Conservation (phyloP, 805 yeast genomes). For the Metschnikowia anglica region DNA sequence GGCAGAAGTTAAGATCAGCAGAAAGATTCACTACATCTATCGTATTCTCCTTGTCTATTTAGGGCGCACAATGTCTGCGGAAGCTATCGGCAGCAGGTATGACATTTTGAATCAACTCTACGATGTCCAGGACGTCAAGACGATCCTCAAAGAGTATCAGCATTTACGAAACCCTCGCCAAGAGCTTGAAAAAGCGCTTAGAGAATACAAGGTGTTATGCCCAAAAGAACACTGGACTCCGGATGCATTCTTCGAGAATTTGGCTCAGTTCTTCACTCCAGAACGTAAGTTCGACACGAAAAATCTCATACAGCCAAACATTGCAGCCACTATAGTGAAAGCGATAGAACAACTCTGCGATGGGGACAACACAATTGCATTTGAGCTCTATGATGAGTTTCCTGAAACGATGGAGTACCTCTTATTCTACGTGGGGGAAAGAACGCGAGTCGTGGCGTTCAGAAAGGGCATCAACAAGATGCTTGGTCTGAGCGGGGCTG, state of each 20-base stretch:
- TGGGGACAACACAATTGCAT: conserved; percentile 23
- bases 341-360: conserved; percentile 21
- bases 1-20: conserved; percentile 25
- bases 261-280: conserved; percentile 34
- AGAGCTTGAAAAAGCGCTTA: conserved; percentile 20
- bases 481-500: conserved; percentile 8
- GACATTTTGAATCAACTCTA: conserved; percentile 29
- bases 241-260: conserved; percentile 20
- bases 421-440: conserved; percentile 22
- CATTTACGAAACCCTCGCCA: conserved; percentile 15
- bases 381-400: conserved; percentile 31
- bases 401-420: conserved; percentile 36
- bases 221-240: conserved; percentile 13
- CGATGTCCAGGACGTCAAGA: conserved; percentile 19
- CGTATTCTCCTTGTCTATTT: conserved; percentile 26
- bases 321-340: conserved; percentile 20
- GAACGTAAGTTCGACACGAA: conserved; percentile 26
- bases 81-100: conserved; percentile 19
- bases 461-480: conserved; percentile 25
- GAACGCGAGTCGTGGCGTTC: conserved; percentile 23
- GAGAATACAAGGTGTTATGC: conserved; percentile 14
- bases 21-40: conserved; percentile 29
- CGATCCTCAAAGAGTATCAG: conserved; percentile 9
- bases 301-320: conserved; percentile 25
- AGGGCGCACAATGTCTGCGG: conserved; percentile 17